phyloP scores from a whole-genome alignment of 2,329 filamentous ascomycete genomes.

The Phialemoniopsis sp. region DNA sequence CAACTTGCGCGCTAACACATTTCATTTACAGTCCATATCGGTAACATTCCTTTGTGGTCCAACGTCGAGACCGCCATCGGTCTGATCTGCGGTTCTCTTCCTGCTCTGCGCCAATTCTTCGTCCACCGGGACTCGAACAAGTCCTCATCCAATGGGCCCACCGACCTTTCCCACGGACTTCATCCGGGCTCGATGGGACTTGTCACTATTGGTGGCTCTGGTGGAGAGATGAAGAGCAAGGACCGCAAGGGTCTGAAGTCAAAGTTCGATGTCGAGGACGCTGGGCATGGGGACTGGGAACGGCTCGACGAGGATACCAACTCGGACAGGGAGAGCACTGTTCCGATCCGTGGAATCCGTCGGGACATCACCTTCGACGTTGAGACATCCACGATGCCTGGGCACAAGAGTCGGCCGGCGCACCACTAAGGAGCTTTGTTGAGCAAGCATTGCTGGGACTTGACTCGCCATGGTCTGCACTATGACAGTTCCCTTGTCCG shows the following conservation, averaged over 20 bases:
- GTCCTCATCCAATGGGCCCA: not conserved
- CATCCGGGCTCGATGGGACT: not conserved
- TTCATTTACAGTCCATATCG: conserved; percentile 12
- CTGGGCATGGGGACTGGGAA: not conserved
- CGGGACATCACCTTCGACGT: no score
- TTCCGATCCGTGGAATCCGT: no score
- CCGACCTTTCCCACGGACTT: not conserved
- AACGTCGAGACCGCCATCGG: conserved; percentile 13
- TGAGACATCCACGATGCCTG: no score
- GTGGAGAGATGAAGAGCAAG: not conserved
- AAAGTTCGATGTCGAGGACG: not conserved
- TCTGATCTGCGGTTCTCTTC: conserved; percentile 6
- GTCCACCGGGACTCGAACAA: not conserved
- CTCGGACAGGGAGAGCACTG: not conserved
- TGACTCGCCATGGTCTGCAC: no score
- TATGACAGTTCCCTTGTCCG: no score
- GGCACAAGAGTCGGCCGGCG: no score
- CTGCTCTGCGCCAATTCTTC: conserved; percentile 5
- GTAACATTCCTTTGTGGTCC: conserved; percentile 15
- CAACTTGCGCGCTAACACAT: no score
- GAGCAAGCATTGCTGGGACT: no score
- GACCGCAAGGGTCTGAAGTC: not conserved
- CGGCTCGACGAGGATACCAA: not conserved
- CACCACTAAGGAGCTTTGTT: no score
- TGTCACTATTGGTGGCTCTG: not conserved